Evolutionary conservation across 495 filamentous ascomycete species (phyloP).

Genomic region (Penicillium simplicissimum): DNA sequence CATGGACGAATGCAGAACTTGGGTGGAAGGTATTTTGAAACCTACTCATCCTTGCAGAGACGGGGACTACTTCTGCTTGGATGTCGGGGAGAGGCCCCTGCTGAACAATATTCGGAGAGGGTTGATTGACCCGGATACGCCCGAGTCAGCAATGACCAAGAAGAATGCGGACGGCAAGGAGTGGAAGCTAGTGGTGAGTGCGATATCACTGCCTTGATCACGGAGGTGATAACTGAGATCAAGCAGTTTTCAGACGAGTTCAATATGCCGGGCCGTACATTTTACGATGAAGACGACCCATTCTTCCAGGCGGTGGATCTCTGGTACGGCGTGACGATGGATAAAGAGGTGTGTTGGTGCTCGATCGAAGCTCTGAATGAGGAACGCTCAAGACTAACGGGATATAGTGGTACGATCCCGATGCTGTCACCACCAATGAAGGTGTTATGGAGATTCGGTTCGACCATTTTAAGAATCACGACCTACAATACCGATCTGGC

Average conservation of each 20-base stretch:
- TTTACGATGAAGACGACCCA: conserved; percentile 74
- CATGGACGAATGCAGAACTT: conserved; percentile 49
- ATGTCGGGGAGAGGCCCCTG: conserved; percentile 55
- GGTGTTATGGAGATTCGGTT: conserved; percentile 69
- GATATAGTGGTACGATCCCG: conserved; percentile 74
- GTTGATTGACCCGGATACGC: conserved; percentile 74
- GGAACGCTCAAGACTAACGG: background rate
- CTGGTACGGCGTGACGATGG: conserved; percentile 80
- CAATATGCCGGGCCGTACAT: conserved; percentile 67
- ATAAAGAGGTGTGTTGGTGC: conserved; percentile 58
- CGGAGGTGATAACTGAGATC: background rate
- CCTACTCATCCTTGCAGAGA: conserved; percentile 36
- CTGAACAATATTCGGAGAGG: conserved; percentile 60
- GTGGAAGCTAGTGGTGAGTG: conserved; percentile 63
- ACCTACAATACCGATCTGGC: conserved; percentile 71
- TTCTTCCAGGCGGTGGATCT: conserved; percentile 70
- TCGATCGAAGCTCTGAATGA: background rate
- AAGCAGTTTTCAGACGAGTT: conserved; percentile 77
- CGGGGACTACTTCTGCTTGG: conserved; percentile 56
- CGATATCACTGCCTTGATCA: background rate
- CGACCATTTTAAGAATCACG: conserved; percentile 67
- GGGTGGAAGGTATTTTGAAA: conserved; percentile 44
- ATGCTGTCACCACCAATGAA: conserved; percentile 67
- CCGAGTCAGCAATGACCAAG: conserved; percentile 57
- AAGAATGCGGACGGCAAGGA: conserved; percentile 58